Evolutionary conservation across 73 alveolate species (phyloP), one percentile per base, ranked within the genome.

Genomic region (Paramecium octaurelia): DNA sequence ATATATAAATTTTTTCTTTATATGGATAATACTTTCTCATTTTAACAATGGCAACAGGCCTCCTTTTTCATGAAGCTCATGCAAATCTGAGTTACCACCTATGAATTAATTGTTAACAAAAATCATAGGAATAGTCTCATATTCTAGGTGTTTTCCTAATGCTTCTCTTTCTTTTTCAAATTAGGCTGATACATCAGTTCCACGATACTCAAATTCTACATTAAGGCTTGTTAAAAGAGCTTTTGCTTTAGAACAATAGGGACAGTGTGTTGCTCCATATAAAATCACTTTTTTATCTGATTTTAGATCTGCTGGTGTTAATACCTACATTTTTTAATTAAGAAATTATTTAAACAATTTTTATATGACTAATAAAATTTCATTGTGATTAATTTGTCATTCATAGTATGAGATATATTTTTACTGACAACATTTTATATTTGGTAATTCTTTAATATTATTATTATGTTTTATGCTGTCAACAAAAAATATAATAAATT

Each of bases 121-220:
- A 21, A 80, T 38, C 91, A 80, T 44, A 31, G 91, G 91, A 7
- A 80, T 27, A 11, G 91, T 80, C n/a, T 80, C 76, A 43, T 42
- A 80, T 11, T 80, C 44, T 35, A 80, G n/a, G 2, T 76, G 48
- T 38, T 20, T 12, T 43, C 16, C 71, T 42, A 76, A 76, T 43
- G 40, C 68, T 40, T 7, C 18, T 76, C 70, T 38, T 70, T 76
- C 64, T 42, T 76, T 0, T 34, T 34, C 71, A 76, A 16, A 76
- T 76, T 76, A 18, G 2, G 27, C 71, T 10, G 40, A 24, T 16
- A 16, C 89, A 9, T 76, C 64, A 40, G 40, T 38, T 18, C 46
- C 46, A 18, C 89, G 42, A 35, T 18, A 76, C 6, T 76, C 89
- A 21, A 40, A 38, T 38, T 27, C 70, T 18, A 76, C 14, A 27